Conservation (phyloP, 106 monocot genomes). For the Hemerocallis citrina region DNA sequence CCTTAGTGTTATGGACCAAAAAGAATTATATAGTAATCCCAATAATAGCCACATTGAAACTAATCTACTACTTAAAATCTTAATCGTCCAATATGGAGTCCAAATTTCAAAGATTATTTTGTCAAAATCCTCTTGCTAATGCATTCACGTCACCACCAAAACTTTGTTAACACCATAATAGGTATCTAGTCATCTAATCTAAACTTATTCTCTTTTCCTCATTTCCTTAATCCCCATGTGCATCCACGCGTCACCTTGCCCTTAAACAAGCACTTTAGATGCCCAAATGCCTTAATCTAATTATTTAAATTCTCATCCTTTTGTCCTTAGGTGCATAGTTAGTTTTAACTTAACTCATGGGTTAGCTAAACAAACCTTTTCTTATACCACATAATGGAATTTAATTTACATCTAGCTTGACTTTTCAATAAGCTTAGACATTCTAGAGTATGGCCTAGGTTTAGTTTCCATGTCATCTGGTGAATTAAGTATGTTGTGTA, state of each 20-base stretch:
- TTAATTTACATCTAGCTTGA: neutral
- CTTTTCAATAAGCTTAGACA: constrained; percentile 15
- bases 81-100: neutral
- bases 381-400: neutral
- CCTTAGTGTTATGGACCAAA: neutral
- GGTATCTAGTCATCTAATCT: neutral
- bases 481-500: constrained; percentile 3
- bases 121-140: constrained; percentile 9
- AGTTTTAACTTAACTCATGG: neutral
- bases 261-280: neutral
- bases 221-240: neutral
- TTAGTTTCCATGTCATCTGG: neutral
- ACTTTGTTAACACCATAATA: neutral
- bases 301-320: too few relatives aligned
- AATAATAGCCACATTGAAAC: constrained; percentile 6
- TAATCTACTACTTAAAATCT: neutral
- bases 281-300: too few relatives aligned
- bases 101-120: constrained; percentile 17
- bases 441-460: constrained; percentile 12
- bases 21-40: neutral
- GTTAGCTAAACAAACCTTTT: neutral
- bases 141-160: constrained; percentile 7
- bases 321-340: neutral
- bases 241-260: neutral
- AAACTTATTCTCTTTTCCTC: neutral